Conservation (phyloP, 345 rosid species). For the Corchorus olitorius region DNA sequence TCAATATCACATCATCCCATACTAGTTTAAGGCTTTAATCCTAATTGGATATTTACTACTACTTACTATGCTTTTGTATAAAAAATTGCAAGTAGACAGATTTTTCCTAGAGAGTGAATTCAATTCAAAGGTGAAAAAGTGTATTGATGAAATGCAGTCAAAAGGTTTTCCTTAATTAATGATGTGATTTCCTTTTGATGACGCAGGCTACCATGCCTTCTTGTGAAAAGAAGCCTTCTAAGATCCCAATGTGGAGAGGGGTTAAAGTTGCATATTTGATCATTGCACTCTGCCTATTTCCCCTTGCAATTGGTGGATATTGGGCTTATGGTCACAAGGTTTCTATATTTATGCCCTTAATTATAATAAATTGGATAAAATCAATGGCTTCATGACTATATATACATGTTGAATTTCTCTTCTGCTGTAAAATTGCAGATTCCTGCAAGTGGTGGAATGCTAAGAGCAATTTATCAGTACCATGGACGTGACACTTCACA, state of each 20-base stretch:
- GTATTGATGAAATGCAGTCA: neutral
- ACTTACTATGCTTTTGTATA: neutral
- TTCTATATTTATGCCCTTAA: slow-evolving; percentile 38
- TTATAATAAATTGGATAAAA: too few relatives aligned
- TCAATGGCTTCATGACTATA: too few relatives aligned
- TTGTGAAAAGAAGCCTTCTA: slow-evolving; percentile 56
- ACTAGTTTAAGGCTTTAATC: neutral
- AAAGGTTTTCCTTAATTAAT: neutral
- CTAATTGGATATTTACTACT: neutral
- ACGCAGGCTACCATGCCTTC: slow-evolving; percentile 74
- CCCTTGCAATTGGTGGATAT: slow-evolving; percentile 58
- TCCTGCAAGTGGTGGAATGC: slow-evolving; percentile 53
- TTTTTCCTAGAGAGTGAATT: neutral
- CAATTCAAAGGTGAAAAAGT: neutral
- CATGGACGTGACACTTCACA: slow-evolving; percentile 38
- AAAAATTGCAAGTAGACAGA: neutral
- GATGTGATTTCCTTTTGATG: neutral
- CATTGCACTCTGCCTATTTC: slow-evolving; percentile 53
- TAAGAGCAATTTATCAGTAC: slow-evolving; percentile 36
- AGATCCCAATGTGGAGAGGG: slow-evolving; percentile 70
- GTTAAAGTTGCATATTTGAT: slow-evolving; percentile 50
- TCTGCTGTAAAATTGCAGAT: slow-evolving; percentile 34
- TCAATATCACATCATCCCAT: neutral
- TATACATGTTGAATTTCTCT: too few relatives aligned
- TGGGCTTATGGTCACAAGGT: slow-evolving; percentile 71